Percentiles rank a stretch among this genome's conserved stretches.
These are phyloP conservation scores for Clarireedia homoeocarpa DNA, from an alignment of 2,329 filamentous ascomycete species.

Conservation along the genomic window DNA sequence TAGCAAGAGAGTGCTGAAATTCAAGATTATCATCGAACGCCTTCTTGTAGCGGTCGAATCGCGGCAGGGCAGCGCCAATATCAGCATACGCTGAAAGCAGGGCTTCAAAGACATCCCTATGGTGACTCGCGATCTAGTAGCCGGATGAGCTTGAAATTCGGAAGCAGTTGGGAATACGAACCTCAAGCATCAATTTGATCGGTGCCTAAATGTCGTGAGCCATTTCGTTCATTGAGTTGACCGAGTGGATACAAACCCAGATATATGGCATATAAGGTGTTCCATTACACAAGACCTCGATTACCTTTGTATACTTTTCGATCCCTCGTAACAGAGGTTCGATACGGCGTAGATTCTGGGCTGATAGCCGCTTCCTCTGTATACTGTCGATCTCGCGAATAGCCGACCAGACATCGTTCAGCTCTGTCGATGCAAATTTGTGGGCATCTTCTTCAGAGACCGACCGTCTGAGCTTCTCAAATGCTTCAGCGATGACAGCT, in stretches of 20 bases:
- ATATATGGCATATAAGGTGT: constrained; percentile 39
- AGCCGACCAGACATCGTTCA: constrained; percentile 33
- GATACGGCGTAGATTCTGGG: constrained; percentile 38
- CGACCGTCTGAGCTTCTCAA: constrained; percentile 12
- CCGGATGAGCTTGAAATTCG: not conserved
- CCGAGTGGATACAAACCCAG: constrained; percentile 30
- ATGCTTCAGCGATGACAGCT: constrained; percentile 5
- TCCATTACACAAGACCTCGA: constrained; percentile 39
- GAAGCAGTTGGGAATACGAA: constrained; percentile 7
- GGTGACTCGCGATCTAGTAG: constrained; percentile 7
- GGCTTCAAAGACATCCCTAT: constrained; percentile 33
- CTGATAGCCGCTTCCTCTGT: constrained; percentile 31
- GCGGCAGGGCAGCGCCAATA: constrained; percentile 33
- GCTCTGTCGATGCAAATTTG: constrained; percentile 22
- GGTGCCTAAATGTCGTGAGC: constrained; percentile 26
- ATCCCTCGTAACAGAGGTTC: constrained; percentile 35
- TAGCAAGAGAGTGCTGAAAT: constrained; percentile 36
- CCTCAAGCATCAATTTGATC: constrained; percentile 32
- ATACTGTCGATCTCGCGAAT: constrained; percentile 33
- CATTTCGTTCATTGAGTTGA: not conserved
- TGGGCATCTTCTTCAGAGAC: constrained; percentile 9
- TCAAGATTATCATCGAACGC: constrained; percentile 29
- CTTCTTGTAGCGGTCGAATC: constrained; percentile 32
- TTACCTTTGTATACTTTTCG: constrained; percentile 34
- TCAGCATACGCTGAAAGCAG: constrained; percentile 34